These are phyloP conservation scores for Rhodotorula paludigena DNA, from an alignment of 768 basidiomycete species.

Conservation along the genomic window DNA sequence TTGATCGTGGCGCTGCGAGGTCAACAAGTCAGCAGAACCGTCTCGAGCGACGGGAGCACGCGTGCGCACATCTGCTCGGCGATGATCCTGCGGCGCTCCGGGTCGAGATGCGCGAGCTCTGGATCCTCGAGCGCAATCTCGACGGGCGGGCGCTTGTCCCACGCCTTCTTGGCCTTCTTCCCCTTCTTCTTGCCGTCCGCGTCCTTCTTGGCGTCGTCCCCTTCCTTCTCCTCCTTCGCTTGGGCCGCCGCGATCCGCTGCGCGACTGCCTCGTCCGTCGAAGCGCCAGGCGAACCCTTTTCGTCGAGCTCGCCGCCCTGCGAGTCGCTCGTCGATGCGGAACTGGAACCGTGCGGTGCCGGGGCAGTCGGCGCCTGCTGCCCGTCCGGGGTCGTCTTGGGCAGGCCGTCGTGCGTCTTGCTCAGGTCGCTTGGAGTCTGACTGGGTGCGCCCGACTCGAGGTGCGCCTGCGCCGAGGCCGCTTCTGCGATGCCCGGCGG, in stretches of 20 bases:
- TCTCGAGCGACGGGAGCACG: not conserved
- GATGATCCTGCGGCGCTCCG: conserved; percentile 13
- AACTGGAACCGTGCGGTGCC: not conserved
- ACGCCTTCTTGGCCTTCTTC: conserved; percentile 6
- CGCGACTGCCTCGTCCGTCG: conserved; percentile 5
- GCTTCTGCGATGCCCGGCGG: not conserved
- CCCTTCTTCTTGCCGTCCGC: not conserved
- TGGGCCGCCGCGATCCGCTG: not conserved
- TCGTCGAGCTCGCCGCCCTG: not conserved
- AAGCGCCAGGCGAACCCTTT: not conserved
- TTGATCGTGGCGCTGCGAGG: not conserved
- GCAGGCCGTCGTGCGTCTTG: not conserved
- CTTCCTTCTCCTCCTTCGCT: not conserved
- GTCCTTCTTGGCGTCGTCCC: not conserved
- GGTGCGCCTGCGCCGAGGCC: conserved; percentile 1
- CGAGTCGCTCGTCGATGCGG: not conserved
- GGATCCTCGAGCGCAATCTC: conserved; percentile 30
- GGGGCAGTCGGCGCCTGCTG: not conserved
- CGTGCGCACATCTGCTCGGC: conserved; percentile 25
- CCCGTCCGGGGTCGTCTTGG: conserved; percentile 6
- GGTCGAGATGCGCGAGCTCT: conserved; percentile 11
- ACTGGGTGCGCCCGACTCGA: not conserved
- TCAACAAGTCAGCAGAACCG: not conserved
- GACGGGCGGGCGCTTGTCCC: conserved; percentile 18
- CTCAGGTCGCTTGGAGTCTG: not conserved